Percentiles rank a stretch among this genome's conserved stretches.
phyloP scores from a whole-genome alignment of 176 grass and related monocot species.

The Triticum aestivum region IWGSC_CS_RefSeq_v2.1 NC_057803.1:466722994-466723493 shows the following conservation, averaged over 20 bases:
- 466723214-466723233: slow-evolving; percentile 11
- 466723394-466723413: neutral
- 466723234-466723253: slow-evolving; percentile 25
- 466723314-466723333: neutral
- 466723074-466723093: neutral
- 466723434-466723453: neutral
- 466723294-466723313: slow-evolving; percentile 23
- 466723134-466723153: slow-evolving; percentile 29
- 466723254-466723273: slow-evolving; percentile 46
- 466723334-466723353: neutral
- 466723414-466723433: neutral
- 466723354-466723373: neutral
- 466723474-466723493: neutral
- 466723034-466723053: slow-evolving; percentile 31
- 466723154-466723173: neutral
- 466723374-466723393: neutral
- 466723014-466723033: slow-evolving; percentile 37
- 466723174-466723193: slow-evolving; percentile 42
- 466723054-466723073: neutral
- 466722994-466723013: slow-evolving; percentile 31
- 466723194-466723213: slow-evolving; percentile 4
- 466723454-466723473: neutral
- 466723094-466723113: neutral
- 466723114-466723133: neutral
- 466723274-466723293: neutral